Conservation (phyloP, 2,329 filamentous ascomycete species). For the Polytolypa hystricis region DNA sequence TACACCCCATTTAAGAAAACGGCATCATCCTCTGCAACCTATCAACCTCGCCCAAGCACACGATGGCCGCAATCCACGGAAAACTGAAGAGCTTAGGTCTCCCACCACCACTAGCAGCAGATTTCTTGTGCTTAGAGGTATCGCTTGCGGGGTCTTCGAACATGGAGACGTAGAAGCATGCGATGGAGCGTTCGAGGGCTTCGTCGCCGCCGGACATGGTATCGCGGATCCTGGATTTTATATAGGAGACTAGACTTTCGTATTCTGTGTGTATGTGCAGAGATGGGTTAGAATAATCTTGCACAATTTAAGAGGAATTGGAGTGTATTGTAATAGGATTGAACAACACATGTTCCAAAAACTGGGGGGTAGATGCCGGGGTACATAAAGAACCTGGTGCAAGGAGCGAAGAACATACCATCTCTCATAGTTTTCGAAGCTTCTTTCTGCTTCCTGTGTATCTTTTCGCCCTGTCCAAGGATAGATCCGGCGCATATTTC, state of each 20-base stretch:
- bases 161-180: slow-evolving; percentile 16
- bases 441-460: slow-evolving; percentile 15
- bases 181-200: slow-evolving; percentile 18
- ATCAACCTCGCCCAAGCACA: slow-evolving; percentile 17
- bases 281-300: neutral
- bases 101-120: neutral
- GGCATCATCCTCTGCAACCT: slow-evolving; percentile 12
- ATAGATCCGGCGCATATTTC: slow-evolving; percentile 13
- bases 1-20: neutral
- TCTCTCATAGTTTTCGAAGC: slow-evolving; percentile 16
- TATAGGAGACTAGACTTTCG: slow-evolving; percentile 15
- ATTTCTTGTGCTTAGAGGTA: neutral
- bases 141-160: neutral
- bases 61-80: slow-evolving; percentile 17
- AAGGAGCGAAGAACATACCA: slow-evolving; percentile 7
- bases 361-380: neutral
- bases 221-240: slow-evolving; percentile 14
- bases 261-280: slow-evolving; percentile 12
- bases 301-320: neutral
- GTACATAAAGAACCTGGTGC: neutral
- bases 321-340: neutral
- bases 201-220: slow-evolving; percentile 13
- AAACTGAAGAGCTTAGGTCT: slow-evolving; percentile 15
- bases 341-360: neutral
- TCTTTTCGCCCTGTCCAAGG: slow-evolving; percentile 15